These are phyloP conservation scores for Daedaleopsis nitida DNA, from an alignment of 768 basidiomycete genomes.

Conservation along the genomic window DNA sequence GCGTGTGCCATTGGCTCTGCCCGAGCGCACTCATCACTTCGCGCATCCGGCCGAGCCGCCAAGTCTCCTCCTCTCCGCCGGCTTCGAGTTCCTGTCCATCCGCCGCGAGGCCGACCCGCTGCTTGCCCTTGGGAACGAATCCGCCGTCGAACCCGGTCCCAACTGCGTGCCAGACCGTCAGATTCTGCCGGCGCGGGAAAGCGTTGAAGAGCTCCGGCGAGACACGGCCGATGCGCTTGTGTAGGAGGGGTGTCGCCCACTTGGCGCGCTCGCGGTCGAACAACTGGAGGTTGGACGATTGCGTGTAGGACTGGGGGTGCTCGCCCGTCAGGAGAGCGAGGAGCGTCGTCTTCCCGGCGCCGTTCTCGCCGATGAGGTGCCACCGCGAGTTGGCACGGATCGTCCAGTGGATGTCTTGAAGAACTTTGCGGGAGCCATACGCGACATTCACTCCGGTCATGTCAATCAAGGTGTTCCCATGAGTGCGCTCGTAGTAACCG, in stretches of 20 bases:
- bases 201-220: constrained; percentile 91
- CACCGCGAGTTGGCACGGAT: constrained; percentile 82
- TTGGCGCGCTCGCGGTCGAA: constrained; percentile 63
- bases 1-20: constrained; percentile 50
- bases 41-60: constrained; percentile 48
- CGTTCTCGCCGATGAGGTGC: constrained; percentile 90
- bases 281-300: constrained; percentile 54
- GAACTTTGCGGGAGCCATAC: constrained; percentile 69
- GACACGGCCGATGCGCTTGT: constrained; percentile 72
- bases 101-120: constrained; percentile 45
- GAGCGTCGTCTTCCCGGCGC: constrained; percentile 95
- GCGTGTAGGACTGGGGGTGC: constrained; percentile 92
- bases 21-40: constrained; percentile 68
- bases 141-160: constrained; percentile 90
- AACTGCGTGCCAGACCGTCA: constrained; percentile 78
- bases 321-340: constrained; percentile 89
- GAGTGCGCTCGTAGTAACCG: constrained; percentile 2
- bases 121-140: constrained; percentile 56
- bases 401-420: constrained; percentile 80
- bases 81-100: constrained; percentile 38
- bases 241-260: constrained; percentile 69
- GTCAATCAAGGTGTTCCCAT: constrained; percentile 52
- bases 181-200: constrained; percentile 73
- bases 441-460: constrained; percentile 68
- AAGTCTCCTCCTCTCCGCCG: constrained; percentile 40